Base-by-base conservation (phyloP, 129 eudicot species). In the Helichrysum umbraculigerum region DNA sequence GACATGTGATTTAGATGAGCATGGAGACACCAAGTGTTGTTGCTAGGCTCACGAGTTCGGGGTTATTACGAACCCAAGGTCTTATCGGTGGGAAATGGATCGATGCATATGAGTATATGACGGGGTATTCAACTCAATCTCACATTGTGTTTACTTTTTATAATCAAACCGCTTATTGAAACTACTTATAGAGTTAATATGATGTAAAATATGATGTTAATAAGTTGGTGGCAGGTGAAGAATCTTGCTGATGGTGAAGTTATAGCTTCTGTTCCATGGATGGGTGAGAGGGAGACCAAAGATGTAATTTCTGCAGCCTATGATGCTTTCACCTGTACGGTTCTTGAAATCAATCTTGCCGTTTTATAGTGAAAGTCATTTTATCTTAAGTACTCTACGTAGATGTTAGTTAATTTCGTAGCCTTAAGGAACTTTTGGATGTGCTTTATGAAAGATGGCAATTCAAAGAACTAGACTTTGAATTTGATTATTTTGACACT, bases 221-320 rank as follows among this genome's bases (percentile, higher is more conserved):
- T 9, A n/a, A 30, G 87, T 73, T 47, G 58, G 79, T 83, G 85
- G 61, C 85, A 93, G 98, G 97, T 93, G 41, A 14, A 58, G 71
- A 91, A 93, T 33, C 98, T 96, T 79, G 97, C 97, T 72, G 87
- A 87, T 32, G 97, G 97, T 20, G 87, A 93, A 12, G 84, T 88
- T 76, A 84, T 93, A 70, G 86, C 96, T 47, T 83, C 85, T 70
- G 96, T 93, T 56, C 68, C 98, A 21, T 93, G 91, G 81, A 91
- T 93, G 98, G 97, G 98, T 20, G 81, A 70, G 54, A 81, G 58
- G 83, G 98, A 93, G 86, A 83, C 98, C 20, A 77, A 86, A 75
- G 98, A 91, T 77, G 98, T 96, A 3, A 91, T 93, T 77, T 72
- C 91, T 78, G 86, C 97, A 50, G 98, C 97, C 5, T 83, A 82